Evolutionary conservation across 2,329 filamentous ascomycete species (phyloP).

Genomic region (Arthrobotrys sinensis): DNA sequence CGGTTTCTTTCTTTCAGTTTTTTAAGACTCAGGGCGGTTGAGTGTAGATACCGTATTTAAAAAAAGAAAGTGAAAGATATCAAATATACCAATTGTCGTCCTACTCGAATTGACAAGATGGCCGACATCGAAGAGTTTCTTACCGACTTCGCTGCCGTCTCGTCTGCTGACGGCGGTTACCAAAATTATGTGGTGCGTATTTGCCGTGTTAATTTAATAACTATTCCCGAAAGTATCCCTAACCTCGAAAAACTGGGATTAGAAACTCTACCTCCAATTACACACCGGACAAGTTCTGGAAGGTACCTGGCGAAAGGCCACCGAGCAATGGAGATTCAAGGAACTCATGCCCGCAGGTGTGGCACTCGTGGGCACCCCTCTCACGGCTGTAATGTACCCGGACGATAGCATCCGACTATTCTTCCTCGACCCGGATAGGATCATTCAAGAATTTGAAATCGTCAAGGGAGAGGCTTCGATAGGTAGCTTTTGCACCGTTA

Average conservation of each 20-base stretch:
- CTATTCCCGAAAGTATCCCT: neutral
- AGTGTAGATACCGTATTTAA: no score
- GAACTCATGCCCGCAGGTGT: neutral
- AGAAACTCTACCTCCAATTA: slow-evolving; percentile 33
- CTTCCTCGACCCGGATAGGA: neutral
- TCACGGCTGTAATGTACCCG: slow-evolving; percentile 18
- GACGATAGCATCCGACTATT: slow-evolving; percentile 14
- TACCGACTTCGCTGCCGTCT: neutral
- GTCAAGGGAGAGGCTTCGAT: slow-evolving; percentile 15
- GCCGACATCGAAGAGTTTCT: neutral
- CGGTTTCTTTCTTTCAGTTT: no score
- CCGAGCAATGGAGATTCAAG: slow-evolving; percentile 5
- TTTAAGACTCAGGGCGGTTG: no score
- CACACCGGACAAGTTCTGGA: slow-evolving; percentile 19
- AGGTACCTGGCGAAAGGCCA: slow-evolving; percentile 15
- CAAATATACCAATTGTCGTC: neutral
- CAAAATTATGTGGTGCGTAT: slow-evolving; percentile 15
- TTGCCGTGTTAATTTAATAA: no score
- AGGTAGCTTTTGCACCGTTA: neutral
- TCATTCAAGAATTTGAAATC: slow-evolving; percentile 6
- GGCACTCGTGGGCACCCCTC: slow-evolving; percentile 7
- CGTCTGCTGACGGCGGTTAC: slow-evolving; percentile 10
- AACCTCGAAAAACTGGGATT: neutral
- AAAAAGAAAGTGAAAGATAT: neutral
- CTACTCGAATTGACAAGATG: neutral